Base-by-base conservation (phyloP, 768 basidiomycete species). In the Artomyces pyxidatus region DNA sequence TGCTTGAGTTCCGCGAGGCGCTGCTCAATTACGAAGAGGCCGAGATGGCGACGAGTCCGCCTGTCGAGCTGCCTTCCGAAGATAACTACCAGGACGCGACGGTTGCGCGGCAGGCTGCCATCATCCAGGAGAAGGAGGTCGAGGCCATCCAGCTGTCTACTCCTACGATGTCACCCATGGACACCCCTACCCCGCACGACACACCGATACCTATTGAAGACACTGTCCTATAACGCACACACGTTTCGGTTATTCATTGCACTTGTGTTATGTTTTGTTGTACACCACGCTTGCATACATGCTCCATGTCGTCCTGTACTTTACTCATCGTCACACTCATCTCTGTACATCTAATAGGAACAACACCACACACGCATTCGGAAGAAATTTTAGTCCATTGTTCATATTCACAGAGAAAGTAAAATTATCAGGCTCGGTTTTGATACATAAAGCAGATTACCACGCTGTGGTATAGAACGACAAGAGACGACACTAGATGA, bases 1-100 rank as follows among this genome's bases (percentile, higher is more conserved):
- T 95, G 76, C 69, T 85, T 35, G 81, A 85, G 47, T 84, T 91
- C 64, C 78, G 83, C 46, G 85, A 83, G 59, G 77, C 81, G 8
- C 69, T 90, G 30, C 62, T 76, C 42, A 79, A 71, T 52, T 87
- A 83, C 57, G 83, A 87, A 55, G 81, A 82, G 50, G 73, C 72
- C 2, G 81, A 83, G 58, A 68, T 77, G 53, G 71, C 74, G 22
- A 69, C 73, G 41, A 73, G 67, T 45, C 73, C 76, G 45, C 69
- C 74, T 7, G 59, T 63, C 9, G 68, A 74, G 49, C 63, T 76
- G 56, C 68, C 77, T 0, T 59, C 67, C 3, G 77, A 78, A 26
- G 71, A 71, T n/a, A 68, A 60, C 26, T 79, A 68, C 52, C 78
- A 77, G 46, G 64, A 63, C 42, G 75, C 76, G 2, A 68, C 69